phyloP scores from a whole-genome alignment of 2,329 filamentous ascomycete species.

The Colletotrichum trifolii region DNA sequence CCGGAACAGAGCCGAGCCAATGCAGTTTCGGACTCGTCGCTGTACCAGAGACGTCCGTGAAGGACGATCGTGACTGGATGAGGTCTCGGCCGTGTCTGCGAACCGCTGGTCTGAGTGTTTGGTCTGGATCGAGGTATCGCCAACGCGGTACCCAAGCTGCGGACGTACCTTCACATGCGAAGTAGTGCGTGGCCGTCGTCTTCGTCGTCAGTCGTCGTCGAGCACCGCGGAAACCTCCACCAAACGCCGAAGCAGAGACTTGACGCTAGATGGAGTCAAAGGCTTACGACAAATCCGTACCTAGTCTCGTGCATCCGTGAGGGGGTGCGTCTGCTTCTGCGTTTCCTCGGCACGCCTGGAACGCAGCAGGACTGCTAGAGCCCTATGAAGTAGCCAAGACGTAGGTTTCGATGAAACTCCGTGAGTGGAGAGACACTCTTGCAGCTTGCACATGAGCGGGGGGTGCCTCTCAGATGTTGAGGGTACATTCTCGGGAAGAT shows the following conservation, averaged over 20 bases:
- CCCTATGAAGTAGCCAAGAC: not conserved
- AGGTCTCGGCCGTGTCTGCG: not conserved
- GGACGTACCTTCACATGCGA: constrained; percentile 24
- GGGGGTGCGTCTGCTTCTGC: constrained; percentile 9
- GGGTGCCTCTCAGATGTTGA: constrained; percentile 25
- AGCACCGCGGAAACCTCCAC: not conserved
- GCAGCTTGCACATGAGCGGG: constrained; percentile 3
- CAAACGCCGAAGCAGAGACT: not conserved
- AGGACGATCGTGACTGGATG: not conserved
- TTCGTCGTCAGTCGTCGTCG: constrained; percentile 21
- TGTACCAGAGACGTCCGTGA: not conserved
- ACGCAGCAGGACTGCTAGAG: constrained; percentile 8
- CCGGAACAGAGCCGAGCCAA: constrained; percentile 10
- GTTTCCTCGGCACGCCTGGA: not conserved
- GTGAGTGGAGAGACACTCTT: constrained; percentile 8
- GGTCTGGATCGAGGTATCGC: not conserved
- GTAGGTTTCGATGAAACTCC: constrained; percentile 33
- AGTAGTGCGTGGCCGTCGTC: not conserved
- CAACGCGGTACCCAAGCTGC: not conserved
- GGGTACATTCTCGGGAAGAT: constrained; percentile 25
- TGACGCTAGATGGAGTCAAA: constrained; percentile 19
- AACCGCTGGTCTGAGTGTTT: constrained; percentile 20
- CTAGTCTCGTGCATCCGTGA: constrained; percentile 19
- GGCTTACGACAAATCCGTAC: constrained; percentile 7
- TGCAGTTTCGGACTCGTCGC: not conserved